These are phyloP conservation scores for Aspergillus haitiensis DNA, from an alignment of 495 filamentous ascomycete species.

Conservation along the genomic window DNA sequence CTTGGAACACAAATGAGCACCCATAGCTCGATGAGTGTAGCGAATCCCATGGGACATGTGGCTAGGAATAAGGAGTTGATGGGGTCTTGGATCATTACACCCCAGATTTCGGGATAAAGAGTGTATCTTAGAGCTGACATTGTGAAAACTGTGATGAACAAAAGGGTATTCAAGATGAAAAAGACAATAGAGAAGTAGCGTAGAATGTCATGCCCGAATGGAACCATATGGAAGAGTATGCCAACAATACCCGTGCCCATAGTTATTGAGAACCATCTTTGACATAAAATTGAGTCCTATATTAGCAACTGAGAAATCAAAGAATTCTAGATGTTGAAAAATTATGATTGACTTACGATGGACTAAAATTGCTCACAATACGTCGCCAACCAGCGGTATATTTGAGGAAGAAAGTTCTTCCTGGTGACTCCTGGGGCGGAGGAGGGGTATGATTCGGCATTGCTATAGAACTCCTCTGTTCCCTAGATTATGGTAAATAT, in stretches of 20 bases:
- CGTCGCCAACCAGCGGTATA: slow-evolving; percentile 41
- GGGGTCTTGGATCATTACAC: slow-evolving; percentile 48
- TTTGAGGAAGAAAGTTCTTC: slow-evolving; percentile 1
- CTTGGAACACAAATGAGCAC: slow-evolving; percentile 44
- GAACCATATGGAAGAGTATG: slow-evolving; percentile 44
- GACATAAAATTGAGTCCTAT: neutral
- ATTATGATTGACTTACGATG: slow-evolving; percentile 35
- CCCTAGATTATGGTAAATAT: neutral
- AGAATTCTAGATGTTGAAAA: neutral
- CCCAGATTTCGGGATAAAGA: slow-evolving; percentile 49
- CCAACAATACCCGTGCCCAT: slow-evolving; percentile 54
- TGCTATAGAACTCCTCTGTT: neutral
- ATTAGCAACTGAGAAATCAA: neutral
- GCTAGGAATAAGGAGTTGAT: slow-evolving; percentile 48
- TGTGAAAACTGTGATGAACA: slow-evolving; percentile 41
- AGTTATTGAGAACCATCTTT: slow-evolving; percentile 47
- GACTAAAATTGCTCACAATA: slow-evolving; percentile 49
- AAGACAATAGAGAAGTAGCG: slow-evolving; percentile 43
- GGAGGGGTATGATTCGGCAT: neutral
- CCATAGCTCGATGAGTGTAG: slow-evolving; percentile 53
- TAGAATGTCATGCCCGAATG: slow-evolving; percentile 40
- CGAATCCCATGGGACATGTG: slow-evolving; percentile 51
- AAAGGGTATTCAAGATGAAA: slow-evolving; percentile 44
- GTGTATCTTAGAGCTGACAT: slow-evolving; percentile 41
- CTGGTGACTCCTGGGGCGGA: neutral